These are phyloP conservation scores for Fusarium sp. DNA, from an alignment of 2,329 filamentous ascomycete species.

Conservation along the genomic window DNA sequence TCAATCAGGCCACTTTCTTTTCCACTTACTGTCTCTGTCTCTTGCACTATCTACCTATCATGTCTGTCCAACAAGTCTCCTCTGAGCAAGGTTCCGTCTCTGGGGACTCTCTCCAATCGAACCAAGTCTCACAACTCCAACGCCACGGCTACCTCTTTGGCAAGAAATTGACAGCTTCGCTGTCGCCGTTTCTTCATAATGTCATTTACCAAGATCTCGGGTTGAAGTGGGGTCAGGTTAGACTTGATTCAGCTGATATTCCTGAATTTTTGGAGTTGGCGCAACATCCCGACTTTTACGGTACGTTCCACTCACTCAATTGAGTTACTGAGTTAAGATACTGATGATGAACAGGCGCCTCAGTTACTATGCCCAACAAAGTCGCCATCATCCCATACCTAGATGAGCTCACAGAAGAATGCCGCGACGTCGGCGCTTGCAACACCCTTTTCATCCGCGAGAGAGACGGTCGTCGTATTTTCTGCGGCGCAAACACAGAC, in stretches of 20 bases:
- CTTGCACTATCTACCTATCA: slow-evolving; percentile 1
- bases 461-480: slow-evolving; percentile 59
- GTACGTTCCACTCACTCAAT: slow-evolving; percentile 48
- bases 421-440: slow-evolving; percentile 77
- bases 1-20: neutral
- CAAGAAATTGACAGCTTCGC: slow-evolving; percentile 63
- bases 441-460: slow-evolving; percentile 79
- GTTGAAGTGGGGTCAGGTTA: slow-evolving; percentile 61
- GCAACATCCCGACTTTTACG: slow-evolving; percentile 69
- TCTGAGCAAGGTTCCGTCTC: slow-evolving; percentile 16
- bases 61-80: slow-evolving; percentile 31
- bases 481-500: slow-evolving; percentile 84
- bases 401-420: slow-evolving; percentile 78
- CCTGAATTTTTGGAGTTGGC: slow-evolving; percentile 61
- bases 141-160: slow-evolving; percentile 67
- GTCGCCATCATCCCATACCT: slow-evolving; percentile 78
- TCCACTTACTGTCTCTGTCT: neutral
- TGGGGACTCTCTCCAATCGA: slow-evolving; percentile 37
- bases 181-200: slow-evolving; percentile 65
- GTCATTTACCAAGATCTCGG: slow-evolving; percentile 62
- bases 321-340: neutral
- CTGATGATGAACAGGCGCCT: slow-evolving; percentile 59
- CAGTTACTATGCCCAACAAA: slow-evolving; percentile 88
- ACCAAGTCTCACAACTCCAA: slow-evolving; percentile 47
- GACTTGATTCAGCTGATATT: slow-evolving; percentile 64